Percentiles rank a stretch among this genome's conserved stretches.
Evolutionary conservation across 768 basidiomycete genomes (phyloP).

Genomic region (Kwoniella europaea): DNA sequence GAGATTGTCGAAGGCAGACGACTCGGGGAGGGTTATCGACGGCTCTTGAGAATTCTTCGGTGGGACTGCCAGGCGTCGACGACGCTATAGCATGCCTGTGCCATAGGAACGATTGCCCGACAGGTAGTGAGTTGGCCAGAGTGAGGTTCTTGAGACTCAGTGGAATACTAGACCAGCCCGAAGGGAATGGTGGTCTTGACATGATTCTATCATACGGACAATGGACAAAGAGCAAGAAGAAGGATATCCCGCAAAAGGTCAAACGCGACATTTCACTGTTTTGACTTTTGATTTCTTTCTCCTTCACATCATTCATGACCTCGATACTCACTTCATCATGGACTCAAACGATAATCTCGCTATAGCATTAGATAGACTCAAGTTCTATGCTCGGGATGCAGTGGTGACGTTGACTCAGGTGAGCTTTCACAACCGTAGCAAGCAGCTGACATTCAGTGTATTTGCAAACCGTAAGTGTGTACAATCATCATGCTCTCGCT

Average conservation of each 20-base stretch:
- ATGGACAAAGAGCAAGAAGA: not conserved
- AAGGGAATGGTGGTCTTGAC: constrained; percentile 46
- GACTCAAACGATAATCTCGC: constrained; percentile 49
- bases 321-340: constrained; percentile 17
- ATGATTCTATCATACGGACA: constrained; percentile 5
- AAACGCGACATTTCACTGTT: constrained; percentile 2
- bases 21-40: constrained; percentile 52
- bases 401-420: constrained; percentile 51
- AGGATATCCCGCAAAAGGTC: not conserved
- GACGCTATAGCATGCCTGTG: constrained; percentile 37
- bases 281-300: constrained; percentile 3
- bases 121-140: constrained; percentile 53
- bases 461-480: constrained; percentile 61
- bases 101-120: constrained; percentile 57
- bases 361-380: constrained; percentile 53
- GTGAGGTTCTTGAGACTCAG: constrained; percentile 44
- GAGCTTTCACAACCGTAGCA: constrained; percentile 14
- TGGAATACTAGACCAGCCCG: constrained; percentile 42
- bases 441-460: constrained; percentile 37
- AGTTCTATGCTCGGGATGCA: constrained; percentile 57
- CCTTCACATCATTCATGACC: not conserved
- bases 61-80: constrained; percentile 9
- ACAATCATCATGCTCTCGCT: constrained; percentile 39
- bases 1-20: constrained; percentile 53
- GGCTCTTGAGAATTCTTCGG: constrained; percentile 56